Conservation (phyloP, 2,329 filamentous ascomycete species). For the Colletotrichum orbiculare region DNA sequence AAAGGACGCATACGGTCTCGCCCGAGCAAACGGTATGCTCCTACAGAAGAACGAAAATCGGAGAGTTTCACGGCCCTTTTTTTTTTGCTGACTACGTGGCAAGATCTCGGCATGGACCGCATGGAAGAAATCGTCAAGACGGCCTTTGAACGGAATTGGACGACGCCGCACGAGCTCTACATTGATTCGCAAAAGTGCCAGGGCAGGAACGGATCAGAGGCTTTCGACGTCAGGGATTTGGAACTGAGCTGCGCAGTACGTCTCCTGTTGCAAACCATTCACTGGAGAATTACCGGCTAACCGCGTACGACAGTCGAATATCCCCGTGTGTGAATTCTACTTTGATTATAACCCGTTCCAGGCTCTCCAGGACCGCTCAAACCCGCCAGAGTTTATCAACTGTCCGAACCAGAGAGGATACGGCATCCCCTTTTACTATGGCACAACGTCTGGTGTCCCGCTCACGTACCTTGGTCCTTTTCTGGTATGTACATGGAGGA, state of each 20-base stretch:
- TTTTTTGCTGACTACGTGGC: not conserved
- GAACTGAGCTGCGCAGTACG: constrained; percentile 11
- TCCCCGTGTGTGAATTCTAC: constrained; percentile 27
- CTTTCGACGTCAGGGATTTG: not conserved
- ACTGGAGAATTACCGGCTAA: too few relatives aligned
- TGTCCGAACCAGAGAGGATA: constrained; percentile 15
- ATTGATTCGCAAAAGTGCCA: constrained; percentile 17
- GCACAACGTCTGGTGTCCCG: not conserved
- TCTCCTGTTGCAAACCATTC: too few relatives aligned
- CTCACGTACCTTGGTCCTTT: constrained; percentile 23
- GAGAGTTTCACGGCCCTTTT: too few relatives aligned
- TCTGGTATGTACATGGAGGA: not conserved
- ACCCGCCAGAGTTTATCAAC: constrained; percentile 13
- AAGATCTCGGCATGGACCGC: constrained; percentile 23
- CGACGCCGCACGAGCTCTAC: constrained; percentile 19
- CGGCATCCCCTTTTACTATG: not conserved
- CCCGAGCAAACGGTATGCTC: constrained; percentile 11
- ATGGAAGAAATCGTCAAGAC: constrained; percentile 3
- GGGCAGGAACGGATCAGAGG: not conserved
- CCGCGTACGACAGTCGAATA: constrained; percentile 1
- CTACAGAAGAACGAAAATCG: too few relatives aligned
- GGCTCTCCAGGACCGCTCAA: not conserved
- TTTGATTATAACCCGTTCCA: constrained; percentile 21
- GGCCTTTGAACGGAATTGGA: constrained; percentile 25
- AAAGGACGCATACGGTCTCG: constrained; percentile 20